Conservation (phyloP, 2,329 filamentous ascomycete species). For the Colletotrichum gigasporum region DNA sequence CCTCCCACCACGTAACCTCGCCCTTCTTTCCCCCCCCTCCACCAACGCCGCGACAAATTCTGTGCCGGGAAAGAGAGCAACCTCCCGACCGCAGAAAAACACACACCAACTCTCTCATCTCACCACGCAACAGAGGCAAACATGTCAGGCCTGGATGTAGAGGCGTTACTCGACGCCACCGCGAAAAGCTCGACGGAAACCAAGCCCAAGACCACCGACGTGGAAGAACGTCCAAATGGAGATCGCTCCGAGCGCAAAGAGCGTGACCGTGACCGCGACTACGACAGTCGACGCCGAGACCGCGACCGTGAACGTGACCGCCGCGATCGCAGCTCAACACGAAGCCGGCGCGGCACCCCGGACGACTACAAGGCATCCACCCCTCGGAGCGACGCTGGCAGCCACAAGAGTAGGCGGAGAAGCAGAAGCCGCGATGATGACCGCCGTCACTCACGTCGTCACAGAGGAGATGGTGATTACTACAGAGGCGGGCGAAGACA, state of each 20-base stretch:
- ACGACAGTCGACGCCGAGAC: slow-evolving; percentile 58
- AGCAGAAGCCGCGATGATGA: slow-evolving; percentile 83
- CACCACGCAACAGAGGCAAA: slow-evolving; percentile 32
- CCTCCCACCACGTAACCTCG: not conserved
- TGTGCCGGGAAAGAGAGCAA: not conserved
- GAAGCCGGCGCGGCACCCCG: slow-evolving; percentile 57
- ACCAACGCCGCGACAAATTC: not conserved
- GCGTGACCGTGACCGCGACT: slow-evolving; percentile 61
- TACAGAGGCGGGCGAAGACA: slow-evolving; percentile 62
- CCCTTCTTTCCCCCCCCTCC: not conserved
- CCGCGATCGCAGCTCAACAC: slow-evolving; percentile 64
- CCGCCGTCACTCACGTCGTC: slow-evolving; percentile 76
- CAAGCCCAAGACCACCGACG: slow-evolving; percentile 53
- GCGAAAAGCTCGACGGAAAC: slow-evolving; percentile 69
- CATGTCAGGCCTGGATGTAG: slow-evolving; percentile 76
- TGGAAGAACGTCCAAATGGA: slow-evolving; percentile 67
- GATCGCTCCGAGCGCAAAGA: slow-evolving; percentile 56
- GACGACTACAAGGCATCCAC: slow-evolving; percentile 71
- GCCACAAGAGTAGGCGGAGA: slow-evolving; percentile 83
- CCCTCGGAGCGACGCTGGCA: slow-evolving; percentile 79
- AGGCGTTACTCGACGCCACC: slow-evolving; percentile 89
- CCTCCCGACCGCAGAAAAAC: not conserved
- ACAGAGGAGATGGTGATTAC: slow-evolving; percentile 75
- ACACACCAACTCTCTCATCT: not conserved
- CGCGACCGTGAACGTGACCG: slow-evolving; percentile 57